Conservation (phyloP, 1,284 basidiomycete species). For the Cryptococcus wingfieldii region DNA sequence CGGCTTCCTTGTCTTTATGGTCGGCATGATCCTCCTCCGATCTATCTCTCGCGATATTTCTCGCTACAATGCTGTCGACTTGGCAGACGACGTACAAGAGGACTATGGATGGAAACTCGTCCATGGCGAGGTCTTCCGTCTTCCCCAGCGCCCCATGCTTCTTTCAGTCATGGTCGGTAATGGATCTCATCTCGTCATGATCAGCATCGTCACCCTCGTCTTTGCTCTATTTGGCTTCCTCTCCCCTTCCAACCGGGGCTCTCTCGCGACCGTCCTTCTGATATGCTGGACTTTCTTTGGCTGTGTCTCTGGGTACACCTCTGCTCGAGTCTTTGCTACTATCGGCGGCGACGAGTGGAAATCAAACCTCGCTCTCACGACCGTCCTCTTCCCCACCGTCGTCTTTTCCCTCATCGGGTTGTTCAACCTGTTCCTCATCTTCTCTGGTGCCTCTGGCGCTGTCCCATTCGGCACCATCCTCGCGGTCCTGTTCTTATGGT, state of each 20-base stretch:
- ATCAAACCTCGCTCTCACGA: conserved; percentile 81
- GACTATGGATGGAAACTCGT: conserved; percentile 95
- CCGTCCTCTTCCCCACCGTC: conserved; percentile 77
- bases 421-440: conserved; percentile 79
- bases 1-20: conserved; percentile 84
- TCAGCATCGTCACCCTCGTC: conserved; percentile 85
- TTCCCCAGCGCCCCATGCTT: conserved; percentile 71
- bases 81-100: conserved; percentile 93
- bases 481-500: conserved; percentile 88
- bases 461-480: conserved; percentile 94
- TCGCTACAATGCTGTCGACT: conserved; percentile 92
- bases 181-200: conserved; percentile 81
- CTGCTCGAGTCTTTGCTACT: conserved; percentile 75
- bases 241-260: conserved; percentile 91
- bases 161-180: conserved; percentile 85
- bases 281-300: conserved; percentile 94
- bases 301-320: conserved; percentile 84
- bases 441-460: conserved; percentile 84
- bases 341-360: conserved; percentile 75
- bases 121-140: conserved; percentile 92
- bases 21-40: conserved; percentile 81
- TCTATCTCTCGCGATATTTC: conserved; percentile 88
- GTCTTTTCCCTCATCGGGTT: conserved; percentile 79
- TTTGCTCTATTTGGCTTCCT: conserved; percentile 98
- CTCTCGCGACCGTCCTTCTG: conserved; percentile 92